Conservation (phyloP, 2,329 filamentous ascomycete genomes). For the Drechslerella stenobrocha region DNA sequence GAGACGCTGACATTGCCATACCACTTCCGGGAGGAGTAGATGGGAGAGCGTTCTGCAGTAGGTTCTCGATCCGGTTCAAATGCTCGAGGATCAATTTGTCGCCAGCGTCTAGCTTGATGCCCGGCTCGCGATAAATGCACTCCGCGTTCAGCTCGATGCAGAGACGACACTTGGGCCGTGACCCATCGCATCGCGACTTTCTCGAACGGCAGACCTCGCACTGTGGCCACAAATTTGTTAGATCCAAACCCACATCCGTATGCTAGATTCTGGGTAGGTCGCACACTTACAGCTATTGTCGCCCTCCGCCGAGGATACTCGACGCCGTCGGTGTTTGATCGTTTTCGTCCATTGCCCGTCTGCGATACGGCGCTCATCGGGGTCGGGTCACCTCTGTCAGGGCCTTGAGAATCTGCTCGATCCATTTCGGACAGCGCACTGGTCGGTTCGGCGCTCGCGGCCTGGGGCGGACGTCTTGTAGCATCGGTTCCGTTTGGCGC, state of each 20-base stretch:
- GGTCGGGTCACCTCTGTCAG: slow-evolving; percentile 46
- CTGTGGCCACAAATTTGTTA: slow-evolving; percentile 58
- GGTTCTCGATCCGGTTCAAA: slow-evolving; percentile 73
- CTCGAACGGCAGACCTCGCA: slow-evolving; percentile 80
- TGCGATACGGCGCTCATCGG: slow-evolving; percentile 55
- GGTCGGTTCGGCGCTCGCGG: slow-evolving; percentile 27
- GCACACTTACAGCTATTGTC: slow-evolving; percentile 65
- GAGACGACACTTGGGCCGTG: slow-evolving; percentile 79
- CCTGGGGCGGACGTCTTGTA: slow-evolving; percentile 37
- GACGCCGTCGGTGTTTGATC: slow-evolving; percentile 62
- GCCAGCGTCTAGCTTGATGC: slow-evolving; percentile 82
- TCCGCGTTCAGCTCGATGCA: slow-evolving; percentile 80
- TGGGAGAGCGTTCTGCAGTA: slow-evolving; percentile 66
- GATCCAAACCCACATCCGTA: slow-evolving; percentile 7
- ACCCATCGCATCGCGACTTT: slow-evolving; percentile 78
- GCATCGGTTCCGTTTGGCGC: slow-evolving; percentile 24
- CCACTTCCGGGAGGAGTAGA: slow-evolving; percentile 63
- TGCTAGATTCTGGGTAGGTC: slow-evolving; percentile 3
- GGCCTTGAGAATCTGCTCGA: slow-evolving; percentile 51
- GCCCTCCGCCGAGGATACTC: slow-evolving; percentile 68
- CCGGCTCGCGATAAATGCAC: slow-evolving; percentile 81
- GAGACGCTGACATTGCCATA: slow-evolving; percentile 65
- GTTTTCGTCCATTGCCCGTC: slow-evolving; percentile 64
- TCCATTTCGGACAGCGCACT: slow-evolving; percentile 41
- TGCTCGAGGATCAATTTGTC: slow-evolving; percentile 84